Base-by-base conservation (phyloP, 805 yeast species). In the Myxozyma geophila region DNA sequence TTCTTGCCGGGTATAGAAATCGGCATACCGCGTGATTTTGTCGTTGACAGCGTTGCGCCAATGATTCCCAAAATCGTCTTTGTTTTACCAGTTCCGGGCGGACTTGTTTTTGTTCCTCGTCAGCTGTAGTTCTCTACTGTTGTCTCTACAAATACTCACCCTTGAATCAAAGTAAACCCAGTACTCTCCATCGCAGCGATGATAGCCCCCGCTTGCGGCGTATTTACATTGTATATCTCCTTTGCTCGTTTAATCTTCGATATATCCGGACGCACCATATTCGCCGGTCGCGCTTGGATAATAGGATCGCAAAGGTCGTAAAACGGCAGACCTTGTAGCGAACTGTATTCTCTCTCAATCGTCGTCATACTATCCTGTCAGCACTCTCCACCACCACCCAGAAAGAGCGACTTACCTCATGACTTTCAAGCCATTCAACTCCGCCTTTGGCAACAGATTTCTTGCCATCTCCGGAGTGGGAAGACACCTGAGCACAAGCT, bases 51-150 rank as follows among this genome's bases (percentile, higher is more conserved):
- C 40, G 86, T 85, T 60, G 91, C 85, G 0, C 98, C 97, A 39
- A 93, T 84, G 55, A 93, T 87, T 28, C 98, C 98, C 51, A 95
- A 75, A 77, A 96, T 95, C 0, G 99, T 95, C 74, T 93, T 96
- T 0, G 99, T 96, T 75, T 95, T 95, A 79, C 99, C 99, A 23
- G 60, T 93, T 76, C 99, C 99, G 0, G 99, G 99, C 0, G 99
- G 99, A 62, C 79, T 71, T 35, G n/a, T n/a, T n/a, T n/a, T n/a
- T n/a, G n/a, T 19, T 19, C 17, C 40, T 19, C 49, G 46, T 51
- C 33, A 62, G 57, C 13, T 54, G 17, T 43, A 3, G 2, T 15
- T 39, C 7, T 39, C 7, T 12, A 39, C 47, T 8, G 21, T 1
- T 33, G 8, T 17, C n/a, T 12, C 8, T 7, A 35, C 13, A 39